Evolutionary conservation across 2,329 filamentous ascomycete species (phyloP), one percentile per base, ranked within the genome.

Genomic region (Talaromyces funiculosus): DNA sequence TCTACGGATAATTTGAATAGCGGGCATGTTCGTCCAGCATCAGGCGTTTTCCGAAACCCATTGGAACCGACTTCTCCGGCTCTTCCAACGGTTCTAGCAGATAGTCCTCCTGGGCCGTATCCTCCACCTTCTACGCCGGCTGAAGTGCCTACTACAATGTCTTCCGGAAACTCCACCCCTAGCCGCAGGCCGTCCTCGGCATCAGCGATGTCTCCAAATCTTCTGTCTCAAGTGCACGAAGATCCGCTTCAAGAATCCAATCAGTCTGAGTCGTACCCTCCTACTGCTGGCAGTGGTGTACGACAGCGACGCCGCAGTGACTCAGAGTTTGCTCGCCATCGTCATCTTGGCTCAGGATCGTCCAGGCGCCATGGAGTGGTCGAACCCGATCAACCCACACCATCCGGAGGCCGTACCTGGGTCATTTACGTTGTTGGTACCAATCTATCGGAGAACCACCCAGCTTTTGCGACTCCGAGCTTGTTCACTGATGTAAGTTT

Each of bases 351-450:
- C 3, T 83, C 85, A 33, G 85, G 85, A 53, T 82, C 85, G 24
- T 81, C 84, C 10, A 78, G 86, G 35, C 80, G 85, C 45, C 86
- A 87, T 68, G 85, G 86, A 20, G 82, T 88, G 18, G 85, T 88
- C 63, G 82, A 84, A 63, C 83, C 85, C 22, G 80, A 84, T 60
- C 78, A 80, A 49, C 70, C 77, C 59, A 69, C 75, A 9, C 73
- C 75, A 43, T 75, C 77, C 61, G 80, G 78, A 59, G 84, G 84
- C 59, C 77, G 86, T 65, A 89, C 85, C 72, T 89, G 86, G 86
- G 82, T 89, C 67, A 88, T 89, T 57, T 89, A 89, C 68, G 86
- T 89, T 8, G 82, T 89, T 56, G 86, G 86, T 47, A 86, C 86
- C 43, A 88, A 86, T 65, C 83, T 88, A 57, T 86, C 86, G 1